Percentiles rank a stretch among this genome's conserved stretches.
Conservation (phyloP, 2,329 filamentous ascomycete genomes). For the Periconia digitata region DNA sequence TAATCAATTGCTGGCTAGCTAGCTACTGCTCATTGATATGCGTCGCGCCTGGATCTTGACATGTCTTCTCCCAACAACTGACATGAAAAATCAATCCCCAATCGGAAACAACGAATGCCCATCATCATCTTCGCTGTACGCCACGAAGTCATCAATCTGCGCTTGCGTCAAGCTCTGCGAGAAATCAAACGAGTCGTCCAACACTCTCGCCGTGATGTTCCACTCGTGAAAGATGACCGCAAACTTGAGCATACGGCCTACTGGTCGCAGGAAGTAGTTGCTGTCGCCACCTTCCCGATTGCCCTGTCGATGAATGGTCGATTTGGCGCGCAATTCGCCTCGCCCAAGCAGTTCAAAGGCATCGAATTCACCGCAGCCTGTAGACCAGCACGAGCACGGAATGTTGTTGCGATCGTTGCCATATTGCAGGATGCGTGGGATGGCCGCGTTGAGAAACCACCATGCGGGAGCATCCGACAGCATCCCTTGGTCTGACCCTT, state of each 20-base stretch:
- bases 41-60: too few species aligned
- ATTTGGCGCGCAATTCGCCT: constrained; percentile 68
- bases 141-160: constrained; percentile 38
- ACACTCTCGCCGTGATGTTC: constrained; percentile 36
- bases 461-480: constrained; percentile 71
- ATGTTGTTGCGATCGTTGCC: constrained; percentile 46
- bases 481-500: constrained; percentile 31
- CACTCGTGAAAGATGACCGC: constrained; percentile 48
- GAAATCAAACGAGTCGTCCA: constrained; percentile 45
- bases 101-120: constrained; percentile 45
- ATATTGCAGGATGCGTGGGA: constrained; percentile 72
- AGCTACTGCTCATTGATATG: too few species aligned
- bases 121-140: constrained; percentile 37
- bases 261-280: constrained; percentile 72
- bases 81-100: too few species aligned
- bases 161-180: constrained; percentile 33
- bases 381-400: constrained; percentile 71
- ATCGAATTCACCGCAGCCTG: constrained; percentile 74
- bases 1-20: too few species aligned
- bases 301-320: constrained; percentile 63
- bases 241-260: constrained; percentile 60
- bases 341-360: constrained; percentile 70
- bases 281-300: constrained; percentile 65
- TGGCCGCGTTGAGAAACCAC: constrained; percentile 75
- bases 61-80: too few species aligned